Evolutionary conservation across 768 basidiomycete genomes (phyloP), one percentile per base, ranked within the genome.

Genomic region (Pilatotrama ljubarskyi): DNA sequence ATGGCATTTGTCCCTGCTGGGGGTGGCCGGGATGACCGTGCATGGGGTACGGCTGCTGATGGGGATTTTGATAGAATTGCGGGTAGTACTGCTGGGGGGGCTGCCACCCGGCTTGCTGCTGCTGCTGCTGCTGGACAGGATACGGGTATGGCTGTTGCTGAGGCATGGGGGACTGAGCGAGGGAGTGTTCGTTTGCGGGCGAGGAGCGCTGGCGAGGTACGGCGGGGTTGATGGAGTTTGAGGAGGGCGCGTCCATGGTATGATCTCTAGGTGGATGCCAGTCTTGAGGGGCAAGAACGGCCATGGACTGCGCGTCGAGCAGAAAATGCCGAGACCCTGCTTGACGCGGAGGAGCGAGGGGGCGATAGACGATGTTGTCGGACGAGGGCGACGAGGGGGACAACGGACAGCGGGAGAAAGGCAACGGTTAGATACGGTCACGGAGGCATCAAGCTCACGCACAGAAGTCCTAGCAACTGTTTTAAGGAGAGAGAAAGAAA

Each of bases 271-370:
- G 80, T 66, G 80, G 82, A 66, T 82, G 82, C 88, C 88, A 90
- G 79, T 90, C 88, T 77, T 83, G 80, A 72, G 85, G 80, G 64
- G 84, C 87, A 77, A 90, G 84, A 79, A 89, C 82, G 76, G 89
- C 89, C 89, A 91, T 90, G 80, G 73, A 74, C 73, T 72, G 63
- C 61, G 62, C 58, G 51, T 37, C 38, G 62, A 36, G 62, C 51
- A 59, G 59, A 58, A 51, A 50, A 38, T 32, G 62, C 59, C 51
- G 57, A 49, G 57, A 55, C 51, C 37, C 35, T 52, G 43, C 58
- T 59, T 65, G 25, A 42, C 32, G 53, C 43, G 57, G 48, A n/a
- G 11, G 43, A 51, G 40, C 22, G 61, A 48, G 51, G 41, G 25
- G 38, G 18, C 14, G 63, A 18, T 10, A 29, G 38, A 51, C 24